Evolutionary conservation across 2,329 filamentous ascomycete genomes (phyloP), one percentile per base, ranked within the genome.

Genomic region (Pyrenophora tritici-repentis): DNA sequence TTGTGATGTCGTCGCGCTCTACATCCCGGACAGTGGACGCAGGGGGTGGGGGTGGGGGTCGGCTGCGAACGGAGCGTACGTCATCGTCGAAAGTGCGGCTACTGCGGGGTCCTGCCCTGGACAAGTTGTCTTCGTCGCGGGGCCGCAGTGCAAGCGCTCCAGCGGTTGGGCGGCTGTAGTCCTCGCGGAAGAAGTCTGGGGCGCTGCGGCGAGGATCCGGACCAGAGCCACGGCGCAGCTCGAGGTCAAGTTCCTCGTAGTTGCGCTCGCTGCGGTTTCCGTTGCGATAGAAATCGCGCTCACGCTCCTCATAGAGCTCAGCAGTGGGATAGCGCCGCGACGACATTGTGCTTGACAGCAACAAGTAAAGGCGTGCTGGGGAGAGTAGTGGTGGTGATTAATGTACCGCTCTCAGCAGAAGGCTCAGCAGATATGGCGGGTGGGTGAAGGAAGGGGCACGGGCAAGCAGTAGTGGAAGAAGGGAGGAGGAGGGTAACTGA

Each of bases 241-340:
- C 80, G 36, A 79, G 53, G 50, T 83, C 79, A 37, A 80, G 69
- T 42, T 81, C 79, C 24, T 80, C 78, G 57, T 79, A 79, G 61
- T 77, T 76, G 62, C 73, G 75, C 12, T 68, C 62, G 58, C 62
- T 70, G 62, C 72, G 73, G 55, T 66, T 64, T 55, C 70, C 68
- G 52, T 70, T 75, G 60, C 74, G 73, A 55, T 79, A 78, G 57
- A 80, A 77, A 57, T 81, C 79, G 55, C 78, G 73, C 61, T 80
- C 75, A 46, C 76, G 75, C 62, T 80, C 77, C 43, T 79, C 77
- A 61, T 79, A 79, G 59, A 76, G 68, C 62, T 79, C 76, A 49
- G 77, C 73, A 29, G 75, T 73, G 29, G 73, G 75, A 58, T 78
- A 78, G 65, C 73, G 71, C 49, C 77, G 76, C 57, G 76, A 76